Percentiles rank a stretch among this genome's conserved stretches.
phyloP scores from a whole-genome alignment of 805 yeast species.

The Myxozyma geophila region DNA sequence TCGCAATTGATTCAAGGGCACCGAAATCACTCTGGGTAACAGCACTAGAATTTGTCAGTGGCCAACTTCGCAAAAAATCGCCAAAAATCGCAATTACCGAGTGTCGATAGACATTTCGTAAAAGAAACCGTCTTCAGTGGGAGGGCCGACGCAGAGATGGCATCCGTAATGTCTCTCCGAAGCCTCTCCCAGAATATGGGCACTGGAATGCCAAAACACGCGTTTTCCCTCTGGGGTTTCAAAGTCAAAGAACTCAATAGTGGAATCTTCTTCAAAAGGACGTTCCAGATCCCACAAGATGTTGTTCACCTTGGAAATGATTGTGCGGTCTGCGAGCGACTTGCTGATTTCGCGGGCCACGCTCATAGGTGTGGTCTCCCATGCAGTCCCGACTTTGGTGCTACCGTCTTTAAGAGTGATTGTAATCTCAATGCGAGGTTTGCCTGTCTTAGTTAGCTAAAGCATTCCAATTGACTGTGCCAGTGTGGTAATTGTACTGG shows the following conservation, averaged over 20 bases:
- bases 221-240: constrained; percentile 81
- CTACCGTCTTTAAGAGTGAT: constrained; percentile 88
- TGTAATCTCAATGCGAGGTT: constrained; percentile 62
- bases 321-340: constrained; percentile 85
- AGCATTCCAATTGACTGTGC: not conserved
- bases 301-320: constrained; percentile 89
- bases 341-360: constrained; percentile 85
- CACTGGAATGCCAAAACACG: constrained; percentile 99
- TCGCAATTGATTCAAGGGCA: constrained; percentile 81
- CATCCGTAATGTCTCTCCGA: constrained; percentile 96
- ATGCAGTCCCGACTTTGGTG: constrained; percentile 74
- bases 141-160: constrained; percentile 92
- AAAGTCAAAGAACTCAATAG: constrained; percentile 83
- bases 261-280: constrained; percentile 76
- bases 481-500: not conserved
- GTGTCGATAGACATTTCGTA: constrained; percentile 89
- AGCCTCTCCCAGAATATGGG: constrained; percentile 97
- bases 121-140: constrained; percentile 96
- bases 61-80: not conserved
- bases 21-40: constrained; percentile 84
- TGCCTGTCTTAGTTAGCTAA: constrained; percentile 13
- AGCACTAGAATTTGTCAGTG: constrained; percentile 44
- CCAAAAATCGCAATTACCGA: constrained; percentile 32
- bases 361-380: constrained; percentile 88
- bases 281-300: constrained; percentile 93